phyloP scores from a whole-genome alignment of 2,329 filamentous ascomycete genomes.

The Pseudocercospora vitis region DNA sequence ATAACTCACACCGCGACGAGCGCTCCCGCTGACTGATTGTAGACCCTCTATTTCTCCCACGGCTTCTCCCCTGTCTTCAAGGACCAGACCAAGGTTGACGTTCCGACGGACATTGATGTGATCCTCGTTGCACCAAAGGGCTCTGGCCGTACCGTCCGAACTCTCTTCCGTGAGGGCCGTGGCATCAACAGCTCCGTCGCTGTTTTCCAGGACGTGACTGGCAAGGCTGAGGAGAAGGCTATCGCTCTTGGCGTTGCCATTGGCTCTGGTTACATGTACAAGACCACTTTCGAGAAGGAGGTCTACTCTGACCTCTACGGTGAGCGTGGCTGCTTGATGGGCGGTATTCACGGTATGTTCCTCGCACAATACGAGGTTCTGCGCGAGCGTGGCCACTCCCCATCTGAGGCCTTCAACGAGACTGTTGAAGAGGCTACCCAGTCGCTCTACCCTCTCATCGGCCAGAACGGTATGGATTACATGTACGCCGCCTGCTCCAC shows the following conservation, averaged over 20 bases:
- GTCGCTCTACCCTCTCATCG: slow-evolving; percentile 95
- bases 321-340: slow-evolving; percentile 99
- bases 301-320: slow-evolving; percentile 99
- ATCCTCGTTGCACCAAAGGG: slow-evolving; percentile 99
- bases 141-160: slow-evolving; percentile 96
- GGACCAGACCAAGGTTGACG: slow-evolving; percentile 97
- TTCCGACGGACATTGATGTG: slow-evolving; percentile 93
- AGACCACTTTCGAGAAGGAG: slow-evolving; percentile 99
- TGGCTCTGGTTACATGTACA: slow-evolving; percentile 97
- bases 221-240: slow-evolving; percentile 97
- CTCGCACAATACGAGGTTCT: slow-evolving; percentile 99
- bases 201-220: slow-evolving; percentile 97
- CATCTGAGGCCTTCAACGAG: slow-evolving; percentile 99
- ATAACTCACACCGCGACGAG: neutral
- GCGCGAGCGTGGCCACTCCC: slow-evolving; percentile 95
- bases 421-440: slow-evolving; percentile 99
- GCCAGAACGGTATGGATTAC: slow-evolving; percentile 99
- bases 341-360: slow-evolving; percentile 99
- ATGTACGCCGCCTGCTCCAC: slow-evolving; percentile 99
- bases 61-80: slow-evolving; percentile 99
- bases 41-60: slow-evolving; percentile 99
- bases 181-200: slow-evolving; percentile 99
- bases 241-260: slow-evolving; percentile 95
- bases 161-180: slow-evolving; percentile 97
- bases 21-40: slow-evolving; percentile 28